phyloP scores from a whole-genome alignment of 1,284 basidiomycete genomes.

The Trametes pubescens region DNA sequence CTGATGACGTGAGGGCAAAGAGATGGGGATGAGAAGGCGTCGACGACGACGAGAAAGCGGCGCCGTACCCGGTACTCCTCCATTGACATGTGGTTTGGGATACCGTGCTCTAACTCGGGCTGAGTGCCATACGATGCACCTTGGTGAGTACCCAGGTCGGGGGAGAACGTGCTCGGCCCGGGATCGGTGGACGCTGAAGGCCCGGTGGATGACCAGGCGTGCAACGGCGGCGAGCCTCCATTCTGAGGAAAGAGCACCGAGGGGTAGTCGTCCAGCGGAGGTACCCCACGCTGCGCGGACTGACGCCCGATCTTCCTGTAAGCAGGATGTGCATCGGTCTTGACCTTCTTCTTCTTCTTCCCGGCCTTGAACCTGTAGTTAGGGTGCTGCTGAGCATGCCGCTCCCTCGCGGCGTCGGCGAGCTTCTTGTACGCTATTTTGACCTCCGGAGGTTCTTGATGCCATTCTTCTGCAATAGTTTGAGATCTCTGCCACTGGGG shows the following conservation, averaged over 20 bases:
- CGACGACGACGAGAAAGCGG: not conserved
- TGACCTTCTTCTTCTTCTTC: not conserved
- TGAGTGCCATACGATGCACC: not conserved
- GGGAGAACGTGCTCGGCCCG: not conserved
- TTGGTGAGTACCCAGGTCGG: not conserved
- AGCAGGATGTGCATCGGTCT: not conserved
- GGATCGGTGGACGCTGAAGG: not conserved
- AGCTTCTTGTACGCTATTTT: not conserved
- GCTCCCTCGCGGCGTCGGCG: not conserved
- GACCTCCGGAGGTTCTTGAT: not conserved
- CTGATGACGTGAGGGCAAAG: no score
- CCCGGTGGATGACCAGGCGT: no score
- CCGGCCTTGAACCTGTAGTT: not conserved
- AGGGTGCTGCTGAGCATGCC: not conserved
- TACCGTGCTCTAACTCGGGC: no score
- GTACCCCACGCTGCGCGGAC: no score
- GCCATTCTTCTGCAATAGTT: not conserved
- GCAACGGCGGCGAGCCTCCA: not conserved
- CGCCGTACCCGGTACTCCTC: not conserved
- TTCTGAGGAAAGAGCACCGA: not conserved
- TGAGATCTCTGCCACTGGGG: not conserved
- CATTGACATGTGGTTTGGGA: no score
- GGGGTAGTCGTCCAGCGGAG: no score
- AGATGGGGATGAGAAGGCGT: no score
- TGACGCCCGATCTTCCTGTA: not conserved